Conservation (phyloP, 192 early-diverging fungal species). For the Mortierella hygrophila region DNA sequence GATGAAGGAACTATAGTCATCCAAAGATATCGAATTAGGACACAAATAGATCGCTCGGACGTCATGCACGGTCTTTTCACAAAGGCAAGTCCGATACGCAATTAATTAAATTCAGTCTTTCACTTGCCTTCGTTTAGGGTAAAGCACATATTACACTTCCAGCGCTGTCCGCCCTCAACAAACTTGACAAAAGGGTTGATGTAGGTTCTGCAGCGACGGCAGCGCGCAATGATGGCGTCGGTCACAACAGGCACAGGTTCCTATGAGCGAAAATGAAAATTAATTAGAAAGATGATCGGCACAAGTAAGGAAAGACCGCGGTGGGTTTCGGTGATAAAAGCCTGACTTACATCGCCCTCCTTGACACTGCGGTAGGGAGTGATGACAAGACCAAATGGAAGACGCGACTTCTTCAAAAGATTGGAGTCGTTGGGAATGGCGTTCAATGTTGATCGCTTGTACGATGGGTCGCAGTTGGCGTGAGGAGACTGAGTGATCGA, state of each 20-base stretch:
- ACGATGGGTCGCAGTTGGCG: slow-evolving; percentile 77
- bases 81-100: background rate
- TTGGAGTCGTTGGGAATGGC: slow-evolving; percentile 83
- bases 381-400: slow-evolving; percentile 89
- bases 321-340: too few species aligned
- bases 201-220: slow-evolving; percentile 93
- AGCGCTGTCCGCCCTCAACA: slow-evolving; percentile 93
- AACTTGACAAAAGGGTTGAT: slow-evolving; percentile 96
- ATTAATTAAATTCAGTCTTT: background rate
- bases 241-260: slow-evolving; percentile 86
- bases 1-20: slow-evolving; percentile 68
- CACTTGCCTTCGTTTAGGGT: slow-evolving; percentile 85
- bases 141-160: slow-evolving; percentile 96
- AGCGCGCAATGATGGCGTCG: slow-evolving; percentile 89
- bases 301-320: background rate
- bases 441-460: slow-evolving; percentile 92
- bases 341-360: slow-evolving; percentile 72
- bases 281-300: background rate
- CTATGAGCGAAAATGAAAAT: slow-evolving; percentile 40
- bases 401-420: slow-evolving; percentile 85
- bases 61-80: background rate
- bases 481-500: slow-evolving; percentile 65
- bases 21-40: background rate
- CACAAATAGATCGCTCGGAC: background rate
- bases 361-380: slow-evolving; percentile 84